Conservation (phyloP, 2,329 filamentous ascomycete species). For the Cercospora sp. region DNA sequence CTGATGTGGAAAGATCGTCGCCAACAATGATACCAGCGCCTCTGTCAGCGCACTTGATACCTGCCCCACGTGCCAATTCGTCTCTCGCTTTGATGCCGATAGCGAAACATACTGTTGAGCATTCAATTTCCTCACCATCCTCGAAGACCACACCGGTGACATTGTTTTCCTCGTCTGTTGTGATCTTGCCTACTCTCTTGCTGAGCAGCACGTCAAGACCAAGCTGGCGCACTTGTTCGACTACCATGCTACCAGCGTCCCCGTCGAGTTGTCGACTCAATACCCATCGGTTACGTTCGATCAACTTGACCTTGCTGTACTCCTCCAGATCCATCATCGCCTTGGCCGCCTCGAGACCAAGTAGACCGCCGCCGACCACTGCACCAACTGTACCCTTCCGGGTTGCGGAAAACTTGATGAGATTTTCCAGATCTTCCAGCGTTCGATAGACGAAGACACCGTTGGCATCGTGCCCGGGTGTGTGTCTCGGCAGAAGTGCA, state of each 20-base stretch:
- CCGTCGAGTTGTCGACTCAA: slow-evolving; percentile 77
- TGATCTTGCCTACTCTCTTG: slow-evolving; percentile 71
- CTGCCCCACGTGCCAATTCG: slow-evolving; percentile 68
- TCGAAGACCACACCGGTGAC: slow-evolving; percentile 77
- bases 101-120: slow-evolving; percentile 83
- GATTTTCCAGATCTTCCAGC: slow-evolving; percentile 73
- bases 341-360: slow-evolving; percentile 86
- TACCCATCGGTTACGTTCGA: slow-evolving; percentile 82
- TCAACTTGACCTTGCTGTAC: slow-evolving; percentile 71
- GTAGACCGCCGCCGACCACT: slow-evolving; percentile 79
- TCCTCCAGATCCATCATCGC: slow-evolving; percentile 84
- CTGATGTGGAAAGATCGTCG: slow-evolving; percentile 66
- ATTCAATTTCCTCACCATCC: slow-evolving; percentile 74
- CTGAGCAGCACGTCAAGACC: slow-evolving; percentile 78
- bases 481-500: slow-evolving; percentile 70
- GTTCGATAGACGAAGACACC: slow-evolving; percentile 90
- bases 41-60: slow-evolving; percentile 69
- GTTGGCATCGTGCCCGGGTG: slow-evolving; percentile 73
- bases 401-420: slow-evolving; percentile 70
- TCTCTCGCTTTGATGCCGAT: slow-evolving; percentile 83
- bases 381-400: slow-evolving; percentile 68
- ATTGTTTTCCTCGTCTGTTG: slow-evolving; percentile 64
- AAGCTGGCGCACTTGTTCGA: slow-evolving; percentile 75
- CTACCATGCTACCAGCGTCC: slow-evolving; percentile 78
- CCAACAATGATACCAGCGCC: slow-evolving; percentile 76